A percentile compares a stretch with the other conserved stretches of the same genome.
Evolutionary conservation across 2,329 filamentous ascomycete genomes (phyloP).

Genomic region (Lachnellula arida): DNA sequence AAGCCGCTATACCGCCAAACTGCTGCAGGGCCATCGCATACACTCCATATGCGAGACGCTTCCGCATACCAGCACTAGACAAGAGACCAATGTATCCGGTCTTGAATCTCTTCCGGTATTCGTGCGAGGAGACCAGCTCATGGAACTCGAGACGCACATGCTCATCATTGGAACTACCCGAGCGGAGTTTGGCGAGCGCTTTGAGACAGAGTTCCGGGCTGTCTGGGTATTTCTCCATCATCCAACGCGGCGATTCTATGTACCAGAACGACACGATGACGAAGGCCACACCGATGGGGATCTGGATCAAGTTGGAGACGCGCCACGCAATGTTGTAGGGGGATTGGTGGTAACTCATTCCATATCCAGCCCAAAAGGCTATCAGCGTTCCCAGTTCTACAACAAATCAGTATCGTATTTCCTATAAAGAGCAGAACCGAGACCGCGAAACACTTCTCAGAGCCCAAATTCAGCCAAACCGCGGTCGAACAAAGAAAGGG

Average conservation of each 20-base stretch:
- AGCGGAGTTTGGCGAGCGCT: constrained; percentile 54
- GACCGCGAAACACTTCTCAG: too few relatives aligned
- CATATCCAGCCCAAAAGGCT: constrained; percentile 41
- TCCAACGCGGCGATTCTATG: constrained; percentile 65
- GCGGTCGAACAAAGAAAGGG: too few relatives aligned
- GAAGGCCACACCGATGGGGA: constrained; percentile 40
- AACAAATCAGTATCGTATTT: too few relatives aligned
- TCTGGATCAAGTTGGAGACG: constrained; percentile 39
- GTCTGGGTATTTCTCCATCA: constrained; percentile 52
- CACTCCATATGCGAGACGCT: constrained; percentile 60
- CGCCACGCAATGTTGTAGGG: constrained; percentile 41
- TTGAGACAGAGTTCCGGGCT: constrained; percentile 55
- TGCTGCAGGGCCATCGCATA: constrained; percentile 68
- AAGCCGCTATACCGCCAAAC: constrained; percentile 65
- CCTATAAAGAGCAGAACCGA: too few relatives aligned
- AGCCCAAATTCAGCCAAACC: too few relatives aligned
- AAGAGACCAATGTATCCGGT: constrained; percentile 59
- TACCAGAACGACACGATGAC: constrained; percentile 58
- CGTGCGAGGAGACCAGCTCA: constrained; percentile 66
- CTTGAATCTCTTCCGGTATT: constrained; percentile 57
- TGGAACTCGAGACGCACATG: constrained; percentile 61
- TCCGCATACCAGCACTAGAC: constrained; percentile 64
- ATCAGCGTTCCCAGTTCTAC: constrained; percentile 38
- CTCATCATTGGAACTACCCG: constrained; percentile 61
- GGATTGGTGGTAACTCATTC: constrained; percentile 38